Conservation (phyloP, 129 eudicot species). For the Flaveria robusta region DNA sequence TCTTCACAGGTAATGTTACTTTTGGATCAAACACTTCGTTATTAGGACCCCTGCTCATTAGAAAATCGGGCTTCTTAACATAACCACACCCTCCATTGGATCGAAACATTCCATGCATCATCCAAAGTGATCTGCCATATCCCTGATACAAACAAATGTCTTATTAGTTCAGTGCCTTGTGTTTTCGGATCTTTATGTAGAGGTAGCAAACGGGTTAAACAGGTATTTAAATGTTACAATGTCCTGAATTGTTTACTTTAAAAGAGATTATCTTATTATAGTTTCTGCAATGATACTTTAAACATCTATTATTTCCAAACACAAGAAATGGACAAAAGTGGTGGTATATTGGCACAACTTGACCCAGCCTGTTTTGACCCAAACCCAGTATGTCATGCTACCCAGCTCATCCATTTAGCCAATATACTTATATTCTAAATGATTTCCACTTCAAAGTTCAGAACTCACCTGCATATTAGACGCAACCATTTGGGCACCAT, state of each 20-base stretch:
- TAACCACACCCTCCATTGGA: slow-evolving; percentile 92
- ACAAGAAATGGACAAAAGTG: not conserved
- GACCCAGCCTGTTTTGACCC: not conserved
- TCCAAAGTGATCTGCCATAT: slow-evolving; percentile 76
- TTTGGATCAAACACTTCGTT: slow-evolving; percentile 71
- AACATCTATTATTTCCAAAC: not conserved
- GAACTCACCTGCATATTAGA: slow-evolving; percentile 88
- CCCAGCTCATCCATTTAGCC: not conserved
- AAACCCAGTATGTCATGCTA: not conserved
- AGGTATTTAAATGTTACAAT: not conserved
- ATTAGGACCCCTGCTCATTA: slow-evolving; percentile 49
- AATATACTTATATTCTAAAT: not conserved
- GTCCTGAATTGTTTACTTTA: not conserved
- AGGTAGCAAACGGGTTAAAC: not conserved
- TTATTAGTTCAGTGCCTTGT: slow-evolving; percentile 2
- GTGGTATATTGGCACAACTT: not conserved
- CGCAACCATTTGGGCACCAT: slow-evolving; percentile 99
- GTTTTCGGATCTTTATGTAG: slow-evolving; percentile 4
- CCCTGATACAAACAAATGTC: slow-evolving; percentile 48
- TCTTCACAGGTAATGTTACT: slow-evolving; percentile 51
- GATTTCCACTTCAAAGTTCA: not conserved
- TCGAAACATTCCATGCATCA: slow-evolving; percentile 90
- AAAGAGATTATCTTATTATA: not conserved
- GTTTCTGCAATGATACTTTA: not conserved
- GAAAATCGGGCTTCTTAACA: slow-evolving; percentile 73